Evolutionary conservation across 2,329 filamentous ascomycete species (phyloP), one percentile per base, ranked within the genome.

Genomic region (Colletotrichum orbiculare): DNA sequence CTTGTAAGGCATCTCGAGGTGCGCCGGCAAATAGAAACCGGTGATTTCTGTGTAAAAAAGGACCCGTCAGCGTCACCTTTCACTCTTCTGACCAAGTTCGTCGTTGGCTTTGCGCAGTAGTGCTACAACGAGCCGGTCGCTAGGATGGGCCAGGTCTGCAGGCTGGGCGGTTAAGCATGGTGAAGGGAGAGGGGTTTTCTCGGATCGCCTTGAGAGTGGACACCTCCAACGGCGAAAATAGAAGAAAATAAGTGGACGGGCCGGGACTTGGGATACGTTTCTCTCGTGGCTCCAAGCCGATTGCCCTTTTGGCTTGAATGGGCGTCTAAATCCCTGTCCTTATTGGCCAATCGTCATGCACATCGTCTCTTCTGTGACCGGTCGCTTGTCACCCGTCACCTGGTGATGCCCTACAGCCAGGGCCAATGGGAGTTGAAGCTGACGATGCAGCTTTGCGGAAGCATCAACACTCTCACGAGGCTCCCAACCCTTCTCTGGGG

Each of bases 121-220:
- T 62, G 53, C 47, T 53, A 66, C 63, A 52, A 62, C 47, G 47
- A 62, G 53, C 34, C 54, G 63, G 63, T 37, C 52, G 58, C 63
- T 49, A 33, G 58, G 58, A 66, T 64, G 60, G 60, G 64, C 64
- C 60, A 55, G 48, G 43, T 63, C 48, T 59, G 64, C 60, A 66
- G 37, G 64, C 54, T 66, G 48, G 64, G 64, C 64, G 64, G 64
- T 64, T 66, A 66, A 66, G 64, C 64, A 66, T 64, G 59, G 60
- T 64, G 60, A 59, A 64, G 49, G 64, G 42, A 43, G 42, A 54
- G 58, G 62, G 63, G 63, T 53, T 63, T 52, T 38, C 38, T 63
- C 52, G 52, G 13, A 25, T 25, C 25, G 25, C 25, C 25, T 25
- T 25, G 25, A 25, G 25, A 25, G 25, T 25, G 25, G 25, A 25